phyloP scores from a whole-genome alignment of 176 grass and related monocot genomes.

The Lolium multiflorum region DNA sequence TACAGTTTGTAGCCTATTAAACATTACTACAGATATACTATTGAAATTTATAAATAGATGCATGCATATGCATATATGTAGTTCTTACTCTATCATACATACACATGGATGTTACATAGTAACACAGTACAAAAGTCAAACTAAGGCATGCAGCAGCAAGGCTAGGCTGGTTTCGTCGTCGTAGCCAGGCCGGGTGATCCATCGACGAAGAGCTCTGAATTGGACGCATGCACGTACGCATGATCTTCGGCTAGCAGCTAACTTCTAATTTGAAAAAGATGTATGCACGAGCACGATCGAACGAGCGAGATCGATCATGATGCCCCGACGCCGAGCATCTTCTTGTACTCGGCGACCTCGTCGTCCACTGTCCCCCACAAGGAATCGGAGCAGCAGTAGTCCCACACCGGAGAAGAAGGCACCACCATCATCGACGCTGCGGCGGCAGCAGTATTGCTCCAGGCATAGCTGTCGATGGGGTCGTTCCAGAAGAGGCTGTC shows the following conservation, averaged over 20 bases:
- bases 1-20: not conserved
- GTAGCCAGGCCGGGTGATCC: not conserved
- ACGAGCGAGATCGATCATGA: slow-evolving; percentile 1
- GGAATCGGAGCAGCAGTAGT: slow-evolving; percentile 53
- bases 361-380: slow-evolving; percentile 62
- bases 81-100: slow-evolving; percentile 24
- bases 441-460: not conserved
- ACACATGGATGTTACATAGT: not conserved
- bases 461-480: not conserved
- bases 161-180: not conserved
- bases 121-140: not conserved
- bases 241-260: not conserved
- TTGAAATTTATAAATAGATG: no score
- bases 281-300: not conserved
- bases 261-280: not conserved
- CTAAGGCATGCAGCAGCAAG: not conserved
- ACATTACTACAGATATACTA: not conserved
- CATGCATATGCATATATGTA: not conserved
- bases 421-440: not conserved
- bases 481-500: slow-evolving; percentile 16
- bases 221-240: not conserved
- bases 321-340: slow-evolving; percentile 32
- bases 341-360: slow-evolving; percentile 48
- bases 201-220: not conserved
- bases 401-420: slow-evolving; percentile 60